These are phyloP conservation scores for Pyropia yezoensis DNA, from an alignment of 23 red algal genomes.

Conservation along the genomic window DNA sequence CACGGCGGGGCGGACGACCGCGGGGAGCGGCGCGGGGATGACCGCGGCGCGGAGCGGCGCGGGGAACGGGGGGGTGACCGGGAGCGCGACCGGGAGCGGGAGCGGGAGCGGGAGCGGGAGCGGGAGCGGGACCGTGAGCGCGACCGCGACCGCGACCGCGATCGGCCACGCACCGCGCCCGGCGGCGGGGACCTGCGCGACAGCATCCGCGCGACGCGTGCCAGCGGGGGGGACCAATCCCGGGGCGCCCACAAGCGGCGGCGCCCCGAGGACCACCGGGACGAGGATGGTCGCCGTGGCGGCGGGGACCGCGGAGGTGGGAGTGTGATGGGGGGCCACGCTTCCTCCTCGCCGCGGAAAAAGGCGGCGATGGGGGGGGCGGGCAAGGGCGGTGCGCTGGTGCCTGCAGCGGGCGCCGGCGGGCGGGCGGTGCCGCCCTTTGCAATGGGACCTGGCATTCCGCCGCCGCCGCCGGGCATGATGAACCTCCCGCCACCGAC, in stretches of 20 bases:
- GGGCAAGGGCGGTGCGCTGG: no score
- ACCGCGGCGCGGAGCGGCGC: not conserved
- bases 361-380: not conserved
- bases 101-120: slow-evolving; percentile 3
- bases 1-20: no score
- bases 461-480: no score
- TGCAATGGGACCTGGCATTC: no score
- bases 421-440: no score
- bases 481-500: no score
- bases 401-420: no score
- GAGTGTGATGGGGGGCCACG: not conserved
- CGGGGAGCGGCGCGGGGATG: no score
- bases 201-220: slow-evolving; percentile 5
- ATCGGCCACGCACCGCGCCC: slow-evolving; percentile 10
- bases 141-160: not conserved
- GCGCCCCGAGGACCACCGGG: not conserved
- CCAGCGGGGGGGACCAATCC: not conserved
- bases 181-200: slow-evolving; percentile 8
- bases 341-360: not conserved
- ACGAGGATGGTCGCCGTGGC: not conserved
- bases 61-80: slow-evolving; percentile 9
- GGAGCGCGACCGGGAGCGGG: not conserved
- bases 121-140: slow-evolving; percentile 3
- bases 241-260: slow-evolving; percentile 19
- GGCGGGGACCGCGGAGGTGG: not conserved